These are phyloP conservation scores for Seiridium unicorne DNA, from an alignment of 2,329 filamentous ascomycete genomes.

Conservation along the genomic window DNA sequence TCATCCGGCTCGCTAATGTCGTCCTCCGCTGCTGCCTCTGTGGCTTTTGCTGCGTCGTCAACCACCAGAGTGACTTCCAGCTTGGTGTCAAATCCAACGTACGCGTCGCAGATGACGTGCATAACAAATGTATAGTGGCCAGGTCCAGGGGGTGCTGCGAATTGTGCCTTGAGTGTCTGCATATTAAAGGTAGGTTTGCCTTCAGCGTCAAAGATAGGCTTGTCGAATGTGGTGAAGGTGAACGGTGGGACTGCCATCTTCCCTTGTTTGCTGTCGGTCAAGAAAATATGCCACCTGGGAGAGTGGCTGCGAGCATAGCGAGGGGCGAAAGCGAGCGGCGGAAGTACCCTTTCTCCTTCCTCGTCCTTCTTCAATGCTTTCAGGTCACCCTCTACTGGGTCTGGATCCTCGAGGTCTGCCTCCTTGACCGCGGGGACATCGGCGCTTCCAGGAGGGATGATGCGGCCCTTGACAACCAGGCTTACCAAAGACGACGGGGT, in stretches of 20 bases:
- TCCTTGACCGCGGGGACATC: slow-evolving; percentile 74
- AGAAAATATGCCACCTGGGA: slow-evolving; percentile 90
- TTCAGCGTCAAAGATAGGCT: slow-evolving; percentile 76
- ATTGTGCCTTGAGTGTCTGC: slow-evolving; percentile 96
- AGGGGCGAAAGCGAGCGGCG: slow-evolving; percentile 85
- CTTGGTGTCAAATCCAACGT: slow-evolving; percentile 90
- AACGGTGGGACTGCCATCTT: slow-evolving; percentile 97
- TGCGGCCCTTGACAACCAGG: slow-evolving; percentile 90
- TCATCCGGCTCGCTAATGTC: slow-evolving; percentile 98
- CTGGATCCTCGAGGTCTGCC: slow-evolving; percentile 82
- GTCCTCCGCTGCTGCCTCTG: slow-evolving; percentile 77
- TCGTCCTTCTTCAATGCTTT: slow-evolving; percentile 65
- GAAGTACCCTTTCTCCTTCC: slow-evolving; percentile 64
- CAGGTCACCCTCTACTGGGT: slow-evolving; percentile 89
- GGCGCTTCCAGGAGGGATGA: slow-evolving; percentile 81
- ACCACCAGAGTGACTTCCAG: slow-evolving; percentile 87
- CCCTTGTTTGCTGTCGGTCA: slow-evolving; percentile 89
- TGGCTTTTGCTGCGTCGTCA: slow-evolving; percentile 84
- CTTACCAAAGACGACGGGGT: slow-evolving; percentile 91
- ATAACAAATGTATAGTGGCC: slow-evolving; percentile 94
- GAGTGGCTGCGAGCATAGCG: slow-evolving; percentile 88
- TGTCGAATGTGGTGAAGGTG: slow-evolving; percentile 90
- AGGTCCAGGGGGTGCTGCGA: slow-evolving; percentile 87
- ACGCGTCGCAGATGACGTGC: slow-evolving; percentile 91
- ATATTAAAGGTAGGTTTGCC: slow-evolving; percentile 91